These are phyloP conservation scores for Thraustotheca clavata DNA, from an alignment of 352 stramenopile species.

Conservation along the genomic window DNA sequence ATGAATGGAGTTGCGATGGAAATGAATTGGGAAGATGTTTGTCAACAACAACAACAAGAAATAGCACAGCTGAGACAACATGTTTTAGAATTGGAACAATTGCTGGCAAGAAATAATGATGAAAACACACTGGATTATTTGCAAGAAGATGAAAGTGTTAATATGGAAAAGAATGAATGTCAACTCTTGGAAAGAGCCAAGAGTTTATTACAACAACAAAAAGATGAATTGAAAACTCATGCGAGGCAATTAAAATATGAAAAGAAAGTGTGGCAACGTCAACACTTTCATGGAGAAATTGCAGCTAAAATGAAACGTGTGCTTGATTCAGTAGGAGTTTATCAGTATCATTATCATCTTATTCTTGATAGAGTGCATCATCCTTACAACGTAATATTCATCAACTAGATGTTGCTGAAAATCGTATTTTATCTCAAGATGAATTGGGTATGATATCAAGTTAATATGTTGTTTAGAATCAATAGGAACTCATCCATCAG, in stretches of 20 bases:
- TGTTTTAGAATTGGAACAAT: constrained; percentile 1
- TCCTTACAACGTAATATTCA: constrained; percentile 5
- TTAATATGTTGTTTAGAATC: too few species aligned
- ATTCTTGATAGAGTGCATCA: not conserved
- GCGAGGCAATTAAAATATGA: not conserved
- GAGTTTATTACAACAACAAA: constrained; percentile 1
- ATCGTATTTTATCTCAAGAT: not conserved
- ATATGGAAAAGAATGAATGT: not conserved
- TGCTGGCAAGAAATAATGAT: not conserved
- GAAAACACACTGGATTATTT: not conserved
- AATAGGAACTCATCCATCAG: too few species aligned
- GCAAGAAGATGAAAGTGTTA: not conserved
- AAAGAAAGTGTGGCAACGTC: constrained; percentile 4
- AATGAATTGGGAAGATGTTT: constrained; percentile 5
- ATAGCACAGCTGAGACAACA: constrained; percentile 12
- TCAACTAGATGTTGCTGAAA: not conserved
- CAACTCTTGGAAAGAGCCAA: not conserved
- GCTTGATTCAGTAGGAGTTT: not conserved
- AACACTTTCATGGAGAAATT: constrained; percentile 4
- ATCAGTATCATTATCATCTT: not conserved
- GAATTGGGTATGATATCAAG: not conserved
- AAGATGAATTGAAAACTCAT: not conserved
- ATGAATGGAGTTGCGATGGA: not conserved
- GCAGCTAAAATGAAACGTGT: constrained; percentile 14
- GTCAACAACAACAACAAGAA: constrained; percentile 9